Percentiles rank a stretch among this genome's conserved stretches.
Conservation (phyloP, 1,284 basidiomycete species). For the Leccinum variabile region DNA sequence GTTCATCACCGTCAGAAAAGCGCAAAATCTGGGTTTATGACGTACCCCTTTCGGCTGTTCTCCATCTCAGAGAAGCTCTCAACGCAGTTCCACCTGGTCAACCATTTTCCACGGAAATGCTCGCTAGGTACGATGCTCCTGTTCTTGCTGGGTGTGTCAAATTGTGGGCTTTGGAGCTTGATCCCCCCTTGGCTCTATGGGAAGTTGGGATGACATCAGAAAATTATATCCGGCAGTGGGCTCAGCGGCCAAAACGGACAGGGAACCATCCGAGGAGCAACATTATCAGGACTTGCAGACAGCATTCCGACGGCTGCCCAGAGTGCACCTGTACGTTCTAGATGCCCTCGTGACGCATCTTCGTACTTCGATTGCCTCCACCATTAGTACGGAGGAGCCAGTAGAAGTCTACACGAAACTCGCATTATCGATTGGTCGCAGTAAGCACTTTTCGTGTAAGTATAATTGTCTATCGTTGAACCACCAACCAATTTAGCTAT, state of each 20-base stretch:
- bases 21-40: constrained; percentile 93
- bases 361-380: constrained; percentile 71
- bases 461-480: background rate
- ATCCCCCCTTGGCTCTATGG: constrained; percentile 79
- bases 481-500: constrained; percentile 51
- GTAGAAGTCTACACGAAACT: constrained; percentile 85
- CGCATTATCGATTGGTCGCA: constrained; percentile 81
- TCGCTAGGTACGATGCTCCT: constrained; percentile 80
- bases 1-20: constrained; percentile 54
- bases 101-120: constrained; percentile 62
- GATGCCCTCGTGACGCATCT: constrained; percentile 81
- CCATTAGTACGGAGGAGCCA: constrained; percentile 60
- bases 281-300: constrained; percentile 67
- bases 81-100: constrained; percentile 71
- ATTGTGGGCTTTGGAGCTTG: constrained; percentile 84
- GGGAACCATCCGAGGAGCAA: constrained; percentile 53
- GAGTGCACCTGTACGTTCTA: constrained; percentile 80
- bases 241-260: constrained; percentile 50
- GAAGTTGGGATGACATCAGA: constrained; percentile 88
- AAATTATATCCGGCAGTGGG: constrained; percentile 81
- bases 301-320: constrained; percentile 74
- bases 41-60: constrained; percentile 78
- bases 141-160: constrained; percentile 84
- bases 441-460: constrained; percentile 48
- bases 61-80: constrained; percentile 80